Percentiles rank a stretch among this genome's conserved stretches.
Conservation (phyloP, 225 moss, liverwort and hornwort species). For the Climacium dendroides region DNA sequence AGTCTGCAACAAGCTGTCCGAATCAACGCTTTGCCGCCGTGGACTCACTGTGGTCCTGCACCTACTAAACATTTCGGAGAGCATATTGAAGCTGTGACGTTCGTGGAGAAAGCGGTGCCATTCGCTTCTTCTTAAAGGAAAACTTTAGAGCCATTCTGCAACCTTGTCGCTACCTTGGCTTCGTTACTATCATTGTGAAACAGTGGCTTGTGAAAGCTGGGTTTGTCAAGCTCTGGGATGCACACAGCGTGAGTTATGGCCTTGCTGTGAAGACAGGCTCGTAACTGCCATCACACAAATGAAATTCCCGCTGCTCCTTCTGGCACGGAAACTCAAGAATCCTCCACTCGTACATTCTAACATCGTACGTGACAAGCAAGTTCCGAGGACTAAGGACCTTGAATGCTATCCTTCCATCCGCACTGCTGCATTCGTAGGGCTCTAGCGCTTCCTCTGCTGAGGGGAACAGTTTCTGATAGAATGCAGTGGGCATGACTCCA, state of each 20-base stretch:
- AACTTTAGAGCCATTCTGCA: not conserved
- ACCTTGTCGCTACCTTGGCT: not conserved
- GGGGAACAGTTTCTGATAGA: slow-evolving; percentile 23
- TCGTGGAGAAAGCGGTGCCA: slow-evolving; percentile 57
- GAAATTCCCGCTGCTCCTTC: slow-evolving; percentile 16
- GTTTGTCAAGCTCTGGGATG: not conserved
- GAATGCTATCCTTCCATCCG: slow-evolving; percentile 22
- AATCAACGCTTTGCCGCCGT: slow-evolving; percentile 49
- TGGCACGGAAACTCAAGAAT: slow-evolving; percentile 26
- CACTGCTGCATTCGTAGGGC: slow-evolving; percentile 27
- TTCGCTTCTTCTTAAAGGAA: slow-evolving; percentile 20
- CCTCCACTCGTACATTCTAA: slow-evolving; percentile 16
- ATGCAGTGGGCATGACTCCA: slow-evolving; percentile 28
- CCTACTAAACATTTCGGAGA: slow-evolving; percentile 61
- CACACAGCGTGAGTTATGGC: not conserved
- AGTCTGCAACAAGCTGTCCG: slow-evolving; percentile 44
- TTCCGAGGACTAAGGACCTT: slow-evolving; percentile 23
- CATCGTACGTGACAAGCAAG: slow-evolving; percentile 27
- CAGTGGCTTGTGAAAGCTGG: not conserved
- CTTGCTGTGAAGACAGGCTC: slow-evolving; percentile 31
- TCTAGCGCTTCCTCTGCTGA: slow-evolving; percentile 5
- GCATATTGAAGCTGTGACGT: slow-evolving; percentile 54
- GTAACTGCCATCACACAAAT: slow-evolving; percentile 35
- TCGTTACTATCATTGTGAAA: not conserved
- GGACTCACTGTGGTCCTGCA: slow-evolving; percentile 55